A percentile compares a stretch with the other conserved stretches of the same genome.
phyloP scores from a whole-genome alignment of 2,329 filamentous ascomycete species.

The Penicillium sp. region DNA sequence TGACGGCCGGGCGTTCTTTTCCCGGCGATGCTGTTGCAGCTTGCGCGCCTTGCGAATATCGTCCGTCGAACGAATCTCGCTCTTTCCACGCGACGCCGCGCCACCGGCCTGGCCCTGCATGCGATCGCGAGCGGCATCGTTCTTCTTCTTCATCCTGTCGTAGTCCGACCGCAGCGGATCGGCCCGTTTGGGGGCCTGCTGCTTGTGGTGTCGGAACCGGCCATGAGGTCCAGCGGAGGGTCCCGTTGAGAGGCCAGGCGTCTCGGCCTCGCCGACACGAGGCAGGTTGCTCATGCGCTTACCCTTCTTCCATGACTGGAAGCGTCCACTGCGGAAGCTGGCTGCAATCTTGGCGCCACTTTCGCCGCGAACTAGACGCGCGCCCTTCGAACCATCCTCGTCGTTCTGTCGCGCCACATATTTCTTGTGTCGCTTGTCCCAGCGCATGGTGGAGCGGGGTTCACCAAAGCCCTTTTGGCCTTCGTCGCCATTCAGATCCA shows the following conservation, averaged over 20 bases:
- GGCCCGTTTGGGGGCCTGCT: slow-evolving; percentile 87
- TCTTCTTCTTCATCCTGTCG: slow-evolving; percentile 85
- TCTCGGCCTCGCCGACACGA: slow-evolving; percentile 79
- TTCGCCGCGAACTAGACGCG: slow-evolving; percentile 82
- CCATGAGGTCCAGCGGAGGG: slow-evolving; percentile 41
- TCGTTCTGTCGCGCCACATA: slow-evolving; percentile 93
- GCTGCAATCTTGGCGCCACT: slow-evolving; percentile 95
- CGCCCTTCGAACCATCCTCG: slow-evolving; percentile 82
- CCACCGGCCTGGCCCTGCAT: slow-evolving; percentile 34
- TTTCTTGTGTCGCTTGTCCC: slow-evolving; percentile 96
- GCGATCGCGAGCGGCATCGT: slow-evolving; percentile 81
- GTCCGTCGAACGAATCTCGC: slow-evolving; percentile 78
- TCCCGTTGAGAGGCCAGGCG: slow-evolving; percentile 42
- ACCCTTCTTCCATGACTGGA: slow-evolving; percentile 87
- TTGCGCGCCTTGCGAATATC: slow-evolving; percentile 85
- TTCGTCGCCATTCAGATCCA: slow-evolving; percentile 94
- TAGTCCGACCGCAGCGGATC: slow-evolving; percentile 94
- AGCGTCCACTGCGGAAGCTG: slow-evolving; percentile 88
- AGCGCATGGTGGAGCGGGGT: slow-evolving; percentile 78
- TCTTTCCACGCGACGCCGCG: slow-evolving; percentile 67
- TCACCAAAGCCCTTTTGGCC: slow-evolving; percentile 75
- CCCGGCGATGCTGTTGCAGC: slow-evolving; percentile 73
- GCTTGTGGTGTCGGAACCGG: slow-evolving; percentile 82
- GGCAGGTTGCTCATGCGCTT: slow-evolving; percentile 81
- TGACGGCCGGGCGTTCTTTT: slow-evolving; percentile 85